phyloP scores from a whole-genome alignment of 2,329 filamentous ascomycete species.

The Epichloe sp. region DNA sequence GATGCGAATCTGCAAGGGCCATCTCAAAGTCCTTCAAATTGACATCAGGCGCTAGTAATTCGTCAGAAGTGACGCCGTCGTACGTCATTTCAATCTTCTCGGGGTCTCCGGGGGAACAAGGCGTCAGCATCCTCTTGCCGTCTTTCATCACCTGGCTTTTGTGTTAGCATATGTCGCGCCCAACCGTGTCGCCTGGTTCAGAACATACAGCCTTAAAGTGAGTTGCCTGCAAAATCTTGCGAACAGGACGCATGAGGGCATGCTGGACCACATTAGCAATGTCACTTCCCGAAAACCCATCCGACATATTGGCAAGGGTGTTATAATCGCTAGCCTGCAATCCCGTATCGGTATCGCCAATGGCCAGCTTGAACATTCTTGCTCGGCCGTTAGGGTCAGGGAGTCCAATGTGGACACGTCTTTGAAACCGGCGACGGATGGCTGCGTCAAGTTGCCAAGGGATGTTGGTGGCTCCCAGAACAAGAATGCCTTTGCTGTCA shows the following conservation, averaged over 20 bases:
- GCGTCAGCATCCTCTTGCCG: conserved; percentile 57
- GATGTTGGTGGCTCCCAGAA: conserved; percentile 94
- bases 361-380: conserved; percentile 87
- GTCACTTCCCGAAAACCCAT: conserved; percentile 93
- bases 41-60: conserved; percentile 75
- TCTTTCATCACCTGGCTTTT: conserved; percentile 53
- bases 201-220: conserved; percentile 80
- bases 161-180: conserved; percentile 8
- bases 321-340: conserved; percentile 67
- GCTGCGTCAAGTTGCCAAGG: conserved; percentile 97
- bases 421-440: conserved; percentile 90
- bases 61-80: conserved; percentile 72
- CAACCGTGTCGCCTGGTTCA: not conserved
- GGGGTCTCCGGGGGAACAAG: conserved; percentile 82
- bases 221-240: conserved; percentile 93
- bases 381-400: conserved; percentile 79
- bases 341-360: conserved; percentile 86
- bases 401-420: conserved; percentile 87
- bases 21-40: conserved; percentile 86
- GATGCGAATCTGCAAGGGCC: conserved; percentile 75
- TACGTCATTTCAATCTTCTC: conserved; percentile 89
- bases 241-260: conserved; percentile 91
- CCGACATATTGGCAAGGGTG: conserved; percentile 65
- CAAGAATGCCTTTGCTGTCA: conserved; percentile 84
- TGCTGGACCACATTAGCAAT: conserved; percentile 93